Evolutionary conservation across 2,329 filamentous ascomycete species (phyloP).

Genomic region (Blastomyces gilchristii): DNA sequence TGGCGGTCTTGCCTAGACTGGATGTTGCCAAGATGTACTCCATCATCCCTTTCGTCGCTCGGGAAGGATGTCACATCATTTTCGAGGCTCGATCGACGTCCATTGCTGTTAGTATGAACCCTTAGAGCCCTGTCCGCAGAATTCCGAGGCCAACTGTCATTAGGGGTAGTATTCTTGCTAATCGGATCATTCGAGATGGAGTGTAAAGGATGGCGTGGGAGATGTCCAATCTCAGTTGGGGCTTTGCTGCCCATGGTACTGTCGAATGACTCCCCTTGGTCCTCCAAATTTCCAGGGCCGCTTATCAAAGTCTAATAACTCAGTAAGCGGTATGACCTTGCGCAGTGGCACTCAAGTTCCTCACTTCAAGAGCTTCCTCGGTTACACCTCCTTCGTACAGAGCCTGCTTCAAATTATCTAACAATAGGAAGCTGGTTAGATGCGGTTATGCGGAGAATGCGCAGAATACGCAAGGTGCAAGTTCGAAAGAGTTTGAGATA

Average conservation of each 20-base stretch:
- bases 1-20: conserved; percentile 16
- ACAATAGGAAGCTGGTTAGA: conserved; percentile 2
- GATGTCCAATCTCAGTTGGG: background rate
- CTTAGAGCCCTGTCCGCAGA: background rate
- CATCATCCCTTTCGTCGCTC: conserved; percentile 21
- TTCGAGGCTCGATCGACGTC: conserved; percentile 16
- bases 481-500: background rate
- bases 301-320: conserved; percentile 13
- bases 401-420: conserved; percentile 40
- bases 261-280: background rate
- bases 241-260: background rate
- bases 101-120: background rate
- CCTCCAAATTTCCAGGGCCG: conserved; percentile 6
- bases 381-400: conserved; percentile 44
- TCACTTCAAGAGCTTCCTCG: conserved; percentile 40
- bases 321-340: conserved; percentile 11
- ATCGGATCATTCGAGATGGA: background rate
- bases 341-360: conserved; percentile 11
- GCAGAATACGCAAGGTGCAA: background rate
- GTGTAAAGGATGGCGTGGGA: background rate
- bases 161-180: background rate
- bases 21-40: conserved; percentile 11
- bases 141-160: background rate
- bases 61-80: conserved; percentile 20
- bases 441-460: background rate